Conservation (phyloP, 352 stramenopile genomes). For the Globisporangium perplexum region DNA sequence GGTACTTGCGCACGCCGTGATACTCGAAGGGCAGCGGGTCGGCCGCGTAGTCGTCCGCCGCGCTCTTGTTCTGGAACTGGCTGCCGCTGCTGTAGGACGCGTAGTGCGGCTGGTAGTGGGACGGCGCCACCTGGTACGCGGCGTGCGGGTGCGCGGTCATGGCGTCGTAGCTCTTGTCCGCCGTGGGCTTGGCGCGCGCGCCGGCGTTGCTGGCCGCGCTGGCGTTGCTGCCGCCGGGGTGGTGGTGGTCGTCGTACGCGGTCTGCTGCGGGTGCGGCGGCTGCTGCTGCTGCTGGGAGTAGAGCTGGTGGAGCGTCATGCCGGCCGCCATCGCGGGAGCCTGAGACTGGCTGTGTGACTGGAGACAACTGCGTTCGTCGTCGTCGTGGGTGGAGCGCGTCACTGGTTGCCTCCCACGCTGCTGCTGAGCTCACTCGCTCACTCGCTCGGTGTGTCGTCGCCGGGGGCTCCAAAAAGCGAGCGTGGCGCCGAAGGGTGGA, state of each 20-base stretch:
- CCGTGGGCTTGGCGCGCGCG: conserved; percentile 4
- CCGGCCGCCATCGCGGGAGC: conserved; percentile 37
- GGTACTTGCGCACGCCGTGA: conserved; percentile 44
- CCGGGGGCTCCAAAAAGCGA: too few species aligned
- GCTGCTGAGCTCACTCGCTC: conserved; percentile 8
- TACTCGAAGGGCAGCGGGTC: conserved; percentile 82
- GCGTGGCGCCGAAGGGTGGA: conserved; percentile 15
- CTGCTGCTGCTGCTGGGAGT: conserved; percentile 21
- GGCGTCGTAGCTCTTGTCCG: conserved; percentile 9
- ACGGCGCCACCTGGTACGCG: conserved; percentile 19
- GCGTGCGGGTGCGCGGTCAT: conserved; percentile 10
- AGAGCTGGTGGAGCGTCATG: conserved; percentile 75
- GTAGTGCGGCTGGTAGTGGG: conserved; percentile 21
- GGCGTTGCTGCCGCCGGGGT: background rate
- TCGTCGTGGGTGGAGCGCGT: background rate
- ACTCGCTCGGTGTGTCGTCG: conserved; percentile 11
- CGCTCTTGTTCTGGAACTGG: conserved; percentile 14
- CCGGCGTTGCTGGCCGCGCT: background rate
- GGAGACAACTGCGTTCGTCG: background rate
- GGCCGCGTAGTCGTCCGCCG: conserved; percentile 61
- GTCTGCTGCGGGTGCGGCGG: conserved; percentile 17
- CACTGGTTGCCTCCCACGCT: background rate
- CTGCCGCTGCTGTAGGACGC: background rate
- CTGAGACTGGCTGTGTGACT: background rate
- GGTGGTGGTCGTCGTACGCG: conserved; percentile 20